Conservation (phyloP, 176 grass and related monocot genomes). For the Lolium multiflorum region DNA sequence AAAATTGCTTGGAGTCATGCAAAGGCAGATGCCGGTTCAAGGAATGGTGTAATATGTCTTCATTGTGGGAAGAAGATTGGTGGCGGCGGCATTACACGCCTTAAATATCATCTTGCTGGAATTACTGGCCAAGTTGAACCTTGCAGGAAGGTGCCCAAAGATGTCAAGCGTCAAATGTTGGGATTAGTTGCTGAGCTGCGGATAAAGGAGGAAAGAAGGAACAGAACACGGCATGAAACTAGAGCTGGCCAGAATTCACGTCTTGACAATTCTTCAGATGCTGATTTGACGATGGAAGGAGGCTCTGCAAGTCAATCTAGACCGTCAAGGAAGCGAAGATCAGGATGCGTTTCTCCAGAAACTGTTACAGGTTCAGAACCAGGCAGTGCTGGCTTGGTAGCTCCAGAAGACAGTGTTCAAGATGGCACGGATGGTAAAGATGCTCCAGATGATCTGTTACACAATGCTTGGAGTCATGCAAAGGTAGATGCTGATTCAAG, state of each 20-base stretch:
- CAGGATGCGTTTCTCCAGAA: conserved; percentile 30
- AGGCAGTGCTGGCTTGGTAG: neutral
- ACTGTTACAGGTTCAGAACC: conserved; percentile 38
- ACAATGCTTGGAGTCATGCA: conserved; percentile 49
- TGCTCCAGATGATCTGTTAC: conserved; percentile 46
- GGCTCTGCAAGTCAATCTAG: conserved; percentile 30
- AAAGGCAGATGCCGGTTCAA: conserved; percentile 42
- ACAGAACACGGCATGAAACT: conserved; percentile 17
- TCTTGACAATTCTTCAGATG: conserved; percentile 21
- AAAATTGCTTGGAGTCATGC: conserved; percentile 66
- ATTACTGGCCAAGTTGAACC: conserved; percentile 53
- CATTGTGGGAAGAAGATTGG: conserved; percentile 60
- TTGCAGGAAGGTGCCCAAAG: conserved; percentile 58
- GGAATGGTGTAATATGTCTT: conserved; percentile 50
- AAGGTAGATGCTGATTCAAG: conserved; percentile 40
- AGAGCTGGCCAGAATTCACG: neutral
- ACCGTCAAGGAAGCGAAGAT: conserved; percentile 49
- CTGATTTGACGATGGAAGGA: conserved; percentile 27
- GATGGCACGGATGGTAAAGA: conserved; percentile 8
- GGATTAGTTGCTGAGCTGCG: conserved; percentile 35
- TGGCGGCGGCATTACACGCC: conserved; percentile 49
- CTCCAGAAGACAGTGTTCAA: conserved; percentile 26
- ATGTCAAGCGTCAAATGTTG: conserved; percentile 54
- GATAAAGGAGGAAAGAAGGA: conserved; percentile 51
- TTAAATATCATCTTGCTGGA: conserved; percentile 68